Evolutionary conservation across 108 stramenopile species (phyloP), one percentile per base, ranked within the genome.

Genomic region (Cafeteria roenbergensis): DNA sequence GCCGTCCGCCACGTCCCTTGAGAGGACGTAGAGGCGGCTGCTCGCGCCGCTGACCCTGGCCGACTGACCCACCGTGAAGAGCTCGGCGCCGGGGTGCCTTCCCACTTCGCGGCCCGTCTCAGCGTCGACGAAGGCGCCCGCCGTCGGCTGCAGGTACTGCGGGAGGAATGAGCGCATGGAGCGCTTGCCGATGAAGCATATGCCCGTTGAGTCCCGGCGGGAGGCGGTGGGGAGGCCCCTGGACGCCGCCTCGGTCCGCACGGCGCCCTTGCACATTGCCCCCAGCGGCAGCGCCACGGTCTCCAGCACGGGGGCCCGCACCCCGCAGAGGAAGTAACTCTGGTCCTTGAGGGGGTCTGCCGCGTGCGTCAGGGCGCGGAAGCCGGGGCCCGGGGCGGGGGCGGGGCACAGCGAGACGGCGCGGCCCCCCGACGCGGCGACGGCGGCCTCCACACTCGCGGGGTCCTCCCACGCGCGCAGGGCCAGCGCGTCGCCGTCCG

Each of bases 161-260:
- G 86, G 75, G 30, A 95, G 66, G 67, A 92, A 96, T 0, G 82
- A 76, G 24, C 76, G 81, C 78, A 90, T 86, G 51, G 82, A 78
- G 37, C 90, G 83, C 71, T 90, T 90, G 24, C 92, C 92, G 12
- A 96, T 83, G 76, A 93, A 96, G 69, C 94, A 96, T 62, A 96
- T 90, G 1, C 94, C 94, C 79, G 90, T 86, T 21, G 82, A 84
- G 51, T 96, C 94, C 61, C 78, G 70, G 75, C 92, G 91, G 32
- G 60, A 62, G 14, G 91, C 90, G 24, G 81, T 90, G 9, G 87
- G 85, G 2, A 93, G 77, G 14, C 83, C 64, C 0, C 79, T 86
- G 32, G 76, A 35, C 21, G 60, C 34, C 0, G 94, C 94, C 9
- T 91, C 62, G 24, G 81, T 69, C 67, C 94, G 85, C 26, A 94